Conservation (phyloP, 2,329 filamentous ascomycete genomes). For the Penicillium sp. region DNA sequence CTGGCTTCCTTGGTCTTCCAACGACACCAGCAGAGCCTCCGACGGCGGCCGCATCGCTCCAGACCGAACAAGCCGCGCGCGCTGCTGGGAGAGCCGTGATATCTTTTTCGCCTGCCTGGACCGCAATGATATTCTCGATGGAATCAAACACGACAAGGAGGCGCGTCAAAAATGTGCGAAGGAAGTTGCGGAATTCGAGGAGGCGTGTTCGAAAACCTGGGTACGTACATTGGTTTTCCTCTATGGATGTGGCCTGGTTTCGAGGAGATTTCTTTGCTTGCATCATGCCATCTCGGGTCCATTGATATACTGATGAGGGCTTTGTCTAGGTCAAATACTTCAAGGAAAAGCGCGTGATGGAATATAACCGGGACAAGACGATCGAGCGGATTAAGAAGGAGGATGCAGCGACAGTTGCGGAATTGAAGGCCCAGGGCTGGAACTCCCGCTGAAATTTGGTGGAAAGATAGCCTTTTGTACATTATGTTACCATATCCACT, state of each 20-base stretch:
- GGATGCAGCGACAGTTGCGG: slow-evolving; percentile 60
- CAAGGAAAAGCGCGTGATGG: slow-evolving; percentile 91
- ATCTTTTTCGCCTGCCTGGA: slow-evolving; percentile 85
- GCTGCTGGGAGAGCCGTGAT: slow-evolving; percentile 89
- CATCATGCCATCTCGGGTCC: background rate
- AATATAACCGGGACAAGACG: slow-evolving; percentile 76
- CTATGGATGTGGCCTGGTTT: background rate
- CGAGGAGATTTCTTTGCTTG: background rate
- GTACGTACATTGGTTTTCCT: slow-evolving; percentile 49
- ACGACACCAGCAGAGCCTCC: slow-evolving; percentile 42
- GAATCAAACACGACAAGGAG: slow-evolving; percentile 55
- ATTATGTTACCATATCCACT: slow-evolving; percentile 29
- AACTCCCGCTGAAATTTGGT: slow-evolving; percentile 17
- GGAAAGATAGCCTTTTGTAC: slow-evolving; percentile 15
- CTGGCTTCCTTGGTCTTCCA: slow-evolving; percentile 46
- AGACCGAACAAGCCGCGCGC: slow-evolving; percentile 71
- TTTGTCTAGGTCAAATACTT: slow-evolving; percentile 82
- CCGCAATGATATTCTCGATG: slow-evolving; percentile 72
- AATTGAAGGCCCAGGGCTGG: slow-evolving; percentile 42
- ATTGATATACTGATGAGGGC: slow-evolving; percentile 6
- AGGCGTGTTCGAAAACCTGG: slow-evolving; percentile 85
- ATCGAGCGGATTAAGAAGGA: slow-evolving; percentile 69
- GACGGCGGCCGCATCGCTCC: slow-evolving; percentile 69
- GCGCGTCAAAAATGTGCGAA: slow-evolving; percentile 55
- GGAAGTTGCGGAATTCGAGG: slow-evolving; percentile 66